Evolutionary conservation across 139 green algal genomes (phyloP), one percentile per base, ranked within the genome.

Genomic region (Chlamydomonas schloesseri): DNA sequence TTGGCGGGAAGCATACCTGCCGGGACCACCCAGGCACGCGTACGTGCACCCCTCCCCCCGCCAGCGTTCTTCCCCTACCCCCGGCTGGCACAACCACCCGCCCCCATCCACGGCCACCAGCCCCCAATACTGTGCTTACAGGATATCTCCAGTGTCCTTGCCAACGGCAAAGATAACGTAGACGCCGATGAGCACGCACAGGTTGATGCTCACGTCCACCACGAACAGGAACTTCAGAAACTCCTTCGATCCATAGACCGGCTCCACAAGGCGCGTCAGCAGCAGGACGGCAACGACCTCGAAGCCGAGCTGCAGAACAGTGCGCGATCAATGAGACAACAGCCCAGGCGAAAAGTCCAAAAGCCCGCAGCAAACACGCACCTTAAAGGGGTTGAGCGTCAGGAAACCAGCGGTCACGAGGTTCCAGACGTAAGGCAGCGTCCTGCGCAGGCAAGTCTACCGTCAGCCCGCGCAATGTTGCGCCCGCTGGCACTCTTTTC

Each of bases 151-250:
- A 33, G n/a, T 87, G 37, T 72, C 68, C 5, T 57, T n/a, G 31
- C 79, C 79, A 0, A 85, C 33, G 46, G 91, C 73, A 67, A 93
- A 98, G 24, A 90, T 23, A 23, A 96, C 47, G 85, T 95, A 97
- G 1, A 96, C 90, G 4, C 89, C 36, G 1, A 92, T 73, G 42
- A 98, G 96, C 6, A 96, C 96, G 18, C 71, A 77, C 10, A 88
- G 33, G 31, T 88, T 86, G 34, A 87, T 90, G 20, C 67, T 58
- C 2, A 93, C 33, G 69, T 94, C 91, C 0, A 96, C 92, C 0
- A 95, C 33, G 3, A 94, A 88, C 28, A 98, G 86, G 73, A 97
- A 96, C 57, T 95, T 95, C 5, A 98, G 76, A 34, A 97, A 95
- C 85, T 97, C 97, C 8, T 91, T 94, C 0, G 87, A 94, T 20